Evolutionary conservation across 2,329 filamentous ascomycete genomes (phyloP).

Genomic region (Arthrobotrys megalospora): DNA sequence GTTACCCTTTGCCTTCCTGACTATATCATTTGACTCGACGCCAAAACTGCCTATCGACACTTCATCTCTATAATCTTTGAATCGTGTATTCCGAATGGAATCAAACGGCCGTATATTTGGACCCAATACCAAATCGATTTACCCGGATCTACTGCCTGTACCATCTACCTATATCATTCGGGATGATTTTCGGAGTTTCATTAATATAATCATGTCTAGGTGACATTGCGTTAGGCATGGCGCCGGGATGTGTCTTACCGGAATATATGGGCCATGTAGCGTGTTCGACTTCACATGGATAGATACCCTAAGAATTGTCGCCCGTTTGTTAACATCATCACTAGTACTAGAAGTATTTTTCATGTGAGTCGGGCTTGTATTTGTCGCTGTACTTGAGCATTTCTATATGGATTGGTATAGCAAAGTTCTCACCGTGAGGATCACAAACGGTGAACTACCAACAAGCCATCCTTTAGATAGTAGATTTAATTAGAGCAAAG

Average conservation of each 20-base stretch:
- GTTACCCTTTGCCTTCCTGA: background rate
- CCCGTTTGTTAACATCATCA: too few relatives aligned
- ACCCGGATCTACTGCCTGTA: conserved; percentile 35
- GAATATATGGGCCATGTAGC: too few relatives aligned
- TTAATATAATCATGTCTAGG: background rate
- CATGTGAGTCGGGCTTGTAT: too few relatives aligned
- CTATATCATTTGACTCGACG: background rate
- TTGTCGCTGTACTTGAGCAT: too few relatives aligned
- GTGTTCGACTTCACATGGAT: too few relatives aligned
- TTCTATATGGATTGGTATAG: too few relatives aligned
- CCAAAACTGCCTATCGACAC: background rate
- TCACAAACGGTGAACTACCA: too few relatives aligned
- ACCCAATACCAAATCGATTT: conserved; percentile 17
- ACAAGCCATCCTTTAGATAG: too few relatives aligned
- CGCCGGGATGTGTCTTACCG: background rate
- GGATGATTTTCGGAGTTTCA: conserved; percentile 23
- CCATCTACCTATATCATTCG: background rate
- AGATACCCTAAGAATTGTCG: too few relatives aligned
- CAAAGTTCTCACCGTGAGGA: too few relatives aligned
- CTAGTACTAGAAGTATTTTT: too few relatives aligned
- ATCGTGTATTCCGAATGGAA: background rate
- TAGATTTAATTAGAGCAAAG: too few relatives aligned
- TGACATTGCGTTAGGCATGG: background rate
- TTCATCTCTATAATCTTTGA: background rate
- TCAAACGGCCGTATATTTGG: background rate